Evolutionary conservation across 805 yeast genomes (phyloP), one percentile per base, ranked within the genome.

Genomic region (Candida sakaeoensis): DNA sequence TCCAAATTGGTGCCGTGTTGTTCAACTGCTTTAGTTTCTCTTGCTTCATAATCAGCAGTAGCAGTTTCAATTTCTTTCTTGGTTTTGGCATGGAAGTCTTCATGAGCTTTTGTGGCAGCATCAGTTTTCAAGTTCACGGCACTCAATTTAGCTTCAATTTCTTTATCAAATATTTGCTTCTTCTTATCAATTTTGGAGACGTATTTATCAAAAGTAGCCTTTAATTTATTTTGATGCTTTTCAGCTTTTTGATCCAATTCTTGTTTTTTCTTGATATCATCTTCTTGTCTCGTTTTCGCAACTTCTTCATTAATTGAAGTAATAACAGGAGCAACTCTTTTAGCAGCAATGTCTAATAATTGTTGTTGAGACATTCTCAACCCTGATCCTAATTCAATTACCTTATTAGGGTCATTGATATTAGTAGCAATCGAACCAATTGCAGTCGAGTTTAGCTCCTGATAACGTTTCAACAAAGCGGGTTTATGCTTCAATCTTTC

Each of bases 241-340:
- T 55, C 52, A 22, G 58, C 63, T 45, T 66, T 70, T 32, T 55
- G 48, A 17, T 60, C 65, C 37, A 70, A 60, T 26, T 56, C 60
- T 40, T 63, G 57, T 53, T 70, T 53, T 54, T 68, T 55, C 44
- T 60, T 55, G 53, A 69, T 57, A 49, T 65, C 61, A 52, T 74
- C 79, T 45, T 64, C 73, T 41, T 62, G 45, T 45, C 70, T 54
- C 23, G 72, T 63, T 46, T 65, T 63, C 35, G 55, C 58, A 34
- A 75, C 82, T 44, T 72, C 71, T 21, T 68, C 72, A 51, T 75
- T 73, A 52, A 77, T 75, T 46, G 58, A 63, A 33, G 70, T 65
- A 51, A 77, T 60, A 27, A 76, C 71, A 4, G 82, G 82, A 24
- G 75, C 74, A 27, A 77, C 78, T 47, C 81, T 66, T 46, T 63